phyloP scores from a whole-genome alignment of 2,329 filamentous ascomycete genomes.

The Parastagonospora nodorum region DNA sequence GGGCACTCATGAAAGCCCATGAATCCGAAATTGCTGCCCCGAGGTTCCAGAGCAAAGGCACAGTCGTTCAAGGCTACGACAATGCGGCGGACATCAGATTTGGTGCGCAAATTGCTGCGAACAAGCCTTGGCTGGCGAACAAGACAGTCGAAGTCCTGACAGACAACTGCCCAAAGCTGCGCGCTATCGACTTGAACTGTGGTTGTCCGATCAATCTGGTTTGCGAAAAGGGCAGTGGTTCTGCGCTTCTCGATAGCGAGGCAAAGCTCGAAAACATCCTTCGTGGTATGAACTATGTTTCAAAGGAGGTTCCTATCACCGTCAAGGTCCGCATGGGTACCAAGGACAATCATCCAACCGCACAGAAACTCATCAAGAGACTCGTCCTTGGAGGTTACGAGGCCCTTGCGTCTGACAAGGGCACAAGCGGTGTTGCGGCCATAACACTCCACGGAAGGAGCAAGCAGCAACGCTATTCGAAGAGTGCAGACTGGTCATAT shows the following conservation, averaged over 20 bases:
- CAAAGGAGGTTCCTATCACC: constrained; percentile 86
- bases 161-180: constrained; percentile 77
- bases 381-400: constrained; percentile 81
- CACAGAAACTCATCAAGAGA: constrained; percentile 79
- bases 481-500: constrained; percentile 91
- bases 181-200: constrained; percentile 93
- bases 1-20: constrained; percentile 93
- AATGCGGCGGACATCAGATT: constrained; percentile 84
- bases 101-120: constrained; percentile 89
- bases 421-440: constrained; percentile 77
- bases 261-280: constrained; percentile 93
- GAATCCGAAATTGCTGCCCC: constrained; percentile 79
- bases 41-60: constrained; percentile 61
- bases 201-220: constrained; percentile 97
- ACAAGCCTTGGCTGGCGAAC: constrained; percentile 87
- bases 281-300: constrained; percentile 93
- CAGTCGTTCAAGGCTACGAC: constrained; percentile 76
- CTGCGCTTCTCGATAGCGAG: constrained; percentile 85
- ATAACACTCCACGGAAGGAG: constrained; percentile 93
- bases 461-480: constrained; percentile 92
- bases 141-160: constrained; percentile 86
- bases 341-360: constrained; percentile 76
- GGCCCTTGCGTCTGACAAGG: constrained; percentile 66
- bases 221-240: constrained; percentile 85
- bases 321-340: constrained; percentile 95